Conservation (phyloP, 306 rosid genomes). For the Trifolium pratense region DNA sequence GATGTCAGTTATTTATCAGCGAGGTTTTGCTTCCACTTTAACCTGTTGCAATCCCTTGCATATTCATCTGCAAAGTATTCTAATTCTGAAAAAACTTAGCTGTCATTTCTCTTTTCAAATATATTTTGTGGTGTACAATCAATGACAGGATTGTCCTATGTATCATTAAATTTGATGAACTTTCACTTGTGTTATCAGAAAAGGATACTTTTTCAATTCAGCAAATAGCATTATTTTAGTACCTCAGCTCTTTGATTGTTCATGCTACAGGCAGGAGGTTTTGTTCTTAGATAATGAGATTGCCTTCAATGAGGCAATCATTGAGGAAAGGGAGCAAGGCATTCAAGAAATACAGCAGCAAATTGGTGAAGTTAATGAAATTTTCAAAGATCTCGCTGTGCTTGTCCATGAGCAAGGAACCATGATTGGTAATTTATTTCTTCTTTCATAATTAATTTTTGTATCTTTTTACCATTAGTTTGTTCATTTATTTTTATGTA, state of each 20-base stretch:
- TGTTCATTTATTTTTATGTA: slow-evolving; percentile 23
- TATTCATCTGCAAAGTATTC: slow-evolving; percentile 42
- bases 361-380: slow-evolving; percentile 95
- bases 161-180: slow-evolving; percentile 20
- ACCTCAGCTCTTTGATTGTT: slow-evolving; percentile 37
- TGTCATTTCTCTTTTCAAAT: slow-evolving; percentile 16
- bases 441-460: slow-evolving; percentile 7
- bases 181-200: neutral
- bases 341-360: slow-evolving; percentile 97
- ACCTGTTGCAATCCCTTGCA: slow-evolving; percentile 23
- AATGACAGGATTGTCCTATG: slow-evolving; percentile 20
- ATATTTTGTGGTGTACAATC: slow-evolving; percentile 23
- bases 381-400: slow-evolving; percentile 94
- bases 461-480: slow-evolving; percentile 3
- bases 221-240: slow-evolving; percentile 25
- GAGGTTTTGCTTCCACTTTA: neutral
- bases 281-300: slow-evolving; percentile 88
- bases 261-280: slow-evolving; percentile 81
- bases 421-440: slow-evolving; percentile 71
- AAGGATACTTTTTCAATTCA: slow-evolving; percentile 11
- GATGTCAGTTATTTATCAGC: neutral
- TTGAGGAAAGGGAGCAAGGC: slow-evolving; percentile 97
- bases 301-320: slow-evolving; percentile 92
- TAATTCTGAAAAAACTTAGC: slow-evolving; percentile 17
- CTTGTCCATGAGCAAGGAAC: slow-evolving; percentile 97